A percentile compares a stretch with the other conserved stretches of the same genome.
phyloP scores from a whole-genome alignment of 805 yeast genomes.

The baker's yeast (Saccharomyces cerevisiae) region DNA sequence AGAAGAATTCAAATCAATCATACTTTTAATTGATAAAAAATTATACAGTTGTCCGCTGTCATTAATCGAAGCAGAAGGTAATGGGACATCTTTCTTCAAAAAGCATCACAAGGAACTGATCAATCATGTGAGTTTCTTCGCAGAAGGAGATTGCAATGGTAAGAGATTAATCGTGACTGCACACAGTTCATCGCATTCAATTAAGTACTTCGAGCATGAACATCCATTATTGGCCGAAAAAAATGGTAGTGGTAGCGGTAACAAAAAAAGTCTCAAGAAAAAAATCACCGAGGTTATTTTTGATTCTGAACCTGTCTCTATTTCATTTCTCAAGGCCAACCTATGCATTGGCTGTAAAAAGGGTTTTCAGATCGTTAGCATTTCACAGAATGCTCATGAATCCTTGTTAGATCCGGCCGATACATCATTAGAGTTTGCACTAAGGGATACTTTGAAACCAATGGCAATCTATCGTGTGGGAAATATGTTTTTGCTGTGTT shows the following conservation, averaged over 20 bases:
- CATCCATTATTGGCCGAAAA: constrained; percentile 47
- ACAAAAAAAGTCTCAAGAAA: constrained; percentile 61
- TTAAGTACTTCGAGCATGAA: constrained; percentile 80
- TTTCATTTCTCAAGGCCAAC: constrained; percentile 80
- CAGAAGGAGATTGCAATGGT: constrained; percentile 88
- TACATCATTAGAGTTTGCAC: constrained; percentile 88
- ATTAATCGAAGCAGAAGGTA: constrained; percentile 35
- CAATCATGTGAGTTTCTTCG: constrained; percentile 83
- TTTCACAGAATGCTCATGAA: constrained; percentile 78
- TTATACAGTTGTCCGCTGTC: constrained; percentile 74
- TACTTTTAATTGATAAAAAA: constrained; percentile 75
- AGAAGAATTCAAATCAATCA: constrained; percentile 79
- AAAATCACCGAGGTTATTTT: constrained; percentile 71
- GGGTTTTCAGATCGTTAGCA: constrained; percentile 90
- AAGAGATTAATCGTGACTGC: constrained; percentile 84
- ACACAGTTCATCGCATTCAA: constrained; percentile 67
- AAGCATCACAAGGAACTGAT: constrained; percentile 69
- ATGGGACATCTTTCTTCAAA: constrained; percentile 37
- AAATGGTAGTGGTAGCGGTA: constrained; percentile 37
- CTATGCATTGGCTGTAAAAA: constrained; percentile 92
- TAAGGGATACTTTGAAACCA: constrained; percentile 67
- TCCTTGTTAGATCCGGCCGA: constrained; percentile 95
- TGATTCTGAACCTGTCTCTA: constrained; percentile 82
- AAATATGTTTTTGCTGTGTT: constrained; percentile 78
- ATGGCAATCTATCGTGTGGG: constrained; percentile 86